Evolutionary conservation across 208 protist species (phyloP), one percentile per base, ranked within the genome.

Genomic region (Crithidia expoeki): DNA sequence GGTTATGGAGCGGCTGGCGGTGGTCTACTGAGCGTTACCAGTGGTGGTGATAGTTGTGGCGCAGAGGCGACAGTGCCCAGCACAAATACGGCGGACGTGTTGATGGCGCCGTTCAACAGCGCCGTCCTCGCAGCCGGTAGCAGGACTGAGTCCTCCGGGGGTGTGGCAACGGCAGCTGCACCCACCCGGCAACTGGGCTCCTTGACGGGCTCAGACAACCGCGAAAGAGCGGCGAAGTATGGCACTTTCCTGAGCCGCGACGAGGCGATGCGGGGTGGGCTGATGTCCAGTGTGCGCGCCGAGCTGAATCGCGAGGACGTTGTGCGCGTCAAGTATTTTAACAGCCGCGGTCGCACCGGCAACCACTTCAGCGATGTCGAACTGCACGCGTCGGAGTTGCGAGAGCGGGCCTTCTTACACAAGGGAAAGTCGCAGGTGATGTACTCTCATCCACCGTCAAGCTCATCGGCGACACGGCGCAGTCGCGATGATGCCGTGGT

Each of bases 291-390:
- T n/a, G 44, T 63, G 12, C 64, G 62, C 19, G 50, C 74, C 56
- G 57, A 61, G 44, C 76, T 92, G 50, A 64, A 76, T 19, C 72
- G 73, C n/a, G 70, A 76, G 27, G 52, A 90, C 27, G 75, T 86
- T 17, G 90, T 95, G 52, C 59, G 74, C 36, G 76, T 95, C 0
- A 71, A 68, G 32, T 95, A 91, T 83, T 95, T 90, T 58, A 95
- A 95, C 74, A 91, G 90, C 63, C 88, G 88, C 34, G 90, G 90
- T 19, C 74, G 68, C 33, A 46, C 65, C 9, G 83, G 82, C 44
- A 69, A 76, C 5, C 74, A 69, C 34, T 95, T 93, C 74, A 49
- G 30, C 27, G 79, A 88, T 23, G 88, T 95, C n/a, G 79, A 84
- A 59, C 79, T 95, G 19, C 50, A 81, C 52, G 38, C 76, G 50